Conservation (phyloP, 345 rosid genomes). For the Syzygium aromaticum region DNA sequence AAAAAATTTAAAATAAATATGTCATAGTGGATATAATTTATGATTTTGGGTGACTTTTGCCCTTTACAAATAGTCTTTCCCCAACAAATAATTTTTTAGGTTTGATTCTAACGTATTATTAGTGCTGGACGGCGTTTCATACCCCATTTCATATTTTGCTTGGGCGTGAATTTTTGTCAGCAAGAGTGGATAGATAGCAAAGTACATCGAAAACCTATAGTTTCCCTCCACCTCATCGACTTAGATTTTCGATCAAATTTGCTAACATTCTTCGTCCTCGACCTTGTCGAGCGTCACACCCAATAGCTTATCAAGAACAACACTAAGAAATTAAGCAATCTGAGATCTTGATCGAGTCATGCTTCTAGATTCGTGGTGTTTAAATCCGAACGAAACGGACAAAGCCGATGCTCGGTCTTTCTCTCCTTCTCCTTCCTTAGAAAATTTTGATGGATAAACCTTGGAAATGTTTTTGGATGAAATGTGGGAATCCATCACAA, state of each 20-base stretch:
- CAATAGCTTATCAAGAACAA: neutral
- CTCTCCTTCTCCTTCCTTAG: no score
- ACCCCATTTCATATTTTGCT: neutral
- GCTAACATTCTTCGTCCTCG: neutral
- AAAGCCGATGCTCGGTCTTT: neutral
- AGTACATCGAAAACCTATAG: neutral
- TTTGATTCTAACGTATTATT: neutral
- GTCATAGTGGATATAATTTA: no score
- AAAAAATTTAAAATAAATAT: no score
- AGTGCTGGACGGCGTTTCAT: neutral
- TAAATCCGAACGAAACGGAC: neutral
- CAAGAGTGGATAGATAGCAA: neutral
- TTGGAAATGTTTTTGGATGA: no score
- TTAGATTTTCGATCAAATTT: neutral
- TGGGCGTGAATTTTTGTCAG: neutral
- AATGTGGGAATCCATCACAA: no score
- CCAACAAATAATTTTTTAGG: neutral
- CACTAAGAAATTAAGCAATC: neutral
- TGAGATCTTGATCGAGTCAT: neutral
- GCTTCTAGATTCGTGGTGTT: neutral
- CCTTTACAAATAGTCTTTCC: neutral
- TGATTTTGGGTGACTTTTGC: no score
- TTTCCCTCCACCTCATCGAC: neutral
- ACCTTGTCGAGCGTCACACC: neutral
- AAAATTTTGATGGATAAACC: no score